Evolutionary conservation across 2,329 filamentous ascomycete genomes (phyloP).

Genomic region (Geoglossum cookeanum): DNA sequence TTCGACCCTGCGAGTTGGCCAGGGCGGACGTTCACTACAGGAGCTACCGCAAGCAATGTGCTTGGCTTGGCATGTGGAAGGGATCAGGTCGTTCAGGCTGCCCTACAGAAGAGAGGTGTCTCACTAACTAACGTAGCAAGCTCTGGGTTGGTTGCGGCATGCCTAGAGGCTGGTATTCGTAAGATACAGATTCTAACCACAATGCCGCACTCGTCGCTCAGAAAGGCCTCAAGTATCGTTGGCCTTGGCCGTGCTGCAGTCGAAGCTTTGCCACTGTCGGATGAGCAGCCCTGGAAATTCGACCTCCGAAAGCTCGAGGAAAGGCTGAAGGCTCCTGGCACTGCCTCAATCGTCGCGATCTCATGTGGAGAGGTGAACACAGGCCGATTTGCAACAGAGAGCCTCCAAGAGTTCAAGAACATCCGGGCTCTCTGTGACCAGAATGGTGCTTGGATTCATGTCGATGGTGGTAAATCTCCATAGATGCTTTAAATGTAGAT

Average conservation of each 20-base stretch:
- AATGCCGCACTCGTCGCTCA: slow-evolving; percentile 63
- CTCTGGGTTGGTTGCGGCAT: slow-evolving; percentile 48
- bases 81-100: slow-evolving; percentile 33
- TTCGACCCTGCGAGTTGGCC: slow-evolving; percentile 40
- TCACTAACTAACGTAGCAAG: slow-evolving; percentile 38
- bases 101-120: slow-evolving; percentile 15
- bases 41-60: slow-evolving; percentile 45
- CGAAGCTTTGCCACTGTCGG: slow-evolving; percentile 15
- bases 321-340: slow-evolving; percentile 32
- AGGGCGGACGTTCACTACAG: slow-evolving; percentile 67
- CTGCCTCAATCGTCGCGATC: slow-evolving; percentile 59
- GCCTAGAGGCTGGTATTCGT: slow-evolving; percentile 40
- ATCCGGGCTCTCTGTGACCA: slow-evolving; percentile 52
- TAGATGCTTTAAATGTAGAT: background rate
- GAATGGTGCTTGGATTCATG: slow-evolving; percentile 69
- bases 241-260: slow-evolving; percentile 53
- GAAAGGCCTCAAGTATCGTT: slow-evolving; percentile 65
- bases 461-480: slow-evolving; percentile 44
- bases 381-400: slow-evolving; percentile 52
- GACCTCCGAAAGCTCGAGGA: slow-evolving; percentile 46
- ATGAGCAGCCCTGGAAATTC: slow-evolving; percentile 44
- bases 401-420: slow-evolving; percentile 35
- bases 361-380: slow-evolving; percentile 85
- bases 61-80: slow-evolving; percentile 50
- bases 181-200: slow-evolving; percentile 64